Percentiles rank a stretch among this genome's conserved stretches.
These are phyloP conservation scores for Thuidium tamariscinum DNA, from an alignment of 225 moss, liverwort and hornwort species.

Conservation along the genomic window DNA sequence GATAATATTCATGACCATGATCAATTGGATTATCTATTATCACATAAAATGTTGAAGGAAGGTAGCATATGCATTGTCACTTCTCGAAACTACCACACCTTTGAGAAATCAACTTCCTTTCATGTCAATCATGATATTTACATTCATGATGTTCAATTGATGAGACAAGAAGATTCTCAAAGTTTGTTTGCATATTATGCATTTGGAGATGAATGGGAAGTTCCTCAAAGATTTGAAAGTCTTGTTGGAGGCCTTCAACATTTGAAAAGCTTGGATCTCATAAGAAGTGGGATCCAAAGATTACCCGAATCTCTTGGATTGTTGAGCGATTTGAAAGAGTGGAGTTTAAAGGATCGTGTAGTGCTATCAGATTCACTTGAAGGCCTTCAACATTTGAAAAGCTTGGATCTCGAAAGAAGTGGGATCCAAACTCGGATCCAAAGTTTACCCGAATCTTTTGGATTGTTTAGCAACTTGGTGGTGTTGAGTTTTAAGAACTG, in stretches of 20 bases:
- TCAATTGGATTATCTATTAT: background rate
- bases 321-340: too few relatives aligned
- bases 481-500: too few relatives aligned
- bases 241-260: background rate
- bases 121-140: background rate
- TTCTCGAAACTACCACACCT: rapidly evolving
- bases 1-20: background rate
- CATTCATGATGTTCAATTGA: background rate
- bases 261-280: background rate
- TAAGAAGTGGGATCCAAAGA: too few relatives aligned
- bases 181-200: background rate
- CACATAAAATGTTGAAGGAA: background rate
- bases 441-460: too few relatives aligned
- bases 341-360: too few relatives aligned
- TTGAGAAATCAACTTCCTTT: background rate
- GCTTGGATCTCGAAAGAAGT: too few relatives aligned
- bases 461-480: too few relatives aligned
- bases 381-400: background rate
- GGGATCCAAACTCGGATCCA: too few relatives aligned
- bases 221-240: background rate
- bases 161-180: rapidly evolving
- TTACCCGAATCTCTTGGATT: too few relatives aligned
- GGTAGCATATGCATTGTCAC: background rate
- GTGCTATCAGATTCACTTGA: too few relatives aligned
- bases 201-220: background rate